phyloP scores from a whole-genome alignment of 2,329 filamentous ascomycete species.

The Trichoderma atroviride region DNA sequence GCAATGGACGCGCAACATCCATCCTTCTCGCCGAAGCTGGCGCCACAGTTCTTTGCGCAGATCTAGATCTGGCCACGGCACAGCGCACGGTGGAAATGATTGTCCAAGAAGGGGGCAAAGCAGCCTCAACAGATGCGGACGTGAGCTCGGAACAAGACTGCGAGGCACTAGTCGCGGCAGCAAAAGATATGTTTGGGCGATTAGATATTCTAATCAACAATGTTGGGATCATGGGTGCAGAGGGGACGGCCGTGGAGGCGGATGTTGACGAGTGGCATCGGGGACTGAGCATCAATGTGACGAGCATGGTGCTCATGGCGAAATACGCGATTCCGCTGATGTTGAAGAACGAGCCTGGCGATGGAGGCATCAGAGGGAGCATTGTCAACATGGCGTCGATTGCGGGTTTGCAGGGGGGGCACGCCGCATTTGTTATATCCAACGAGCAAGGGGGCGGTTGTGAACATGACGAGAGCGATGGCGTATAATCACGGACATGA shows the following conservation, averaged over 20 bases:
- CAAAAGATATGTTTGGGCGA: slow-evolving; percentile 54
- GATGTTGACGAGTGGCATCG: slow-evolving; percentile 61
- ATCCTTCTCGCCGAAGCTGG: slow-evolving; percentile 63
- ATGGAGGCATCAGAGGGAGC: slow-evolving; percentile 48
- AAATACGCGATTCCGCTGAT: slow-evolving; percentile 65
- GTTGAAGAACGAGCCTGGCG: slow-evolving; percentile 49
- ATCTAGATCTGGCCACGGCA: slow-evolving; percentile 53
- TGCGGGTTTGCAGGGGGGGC: slow-evolving; percentile 55
- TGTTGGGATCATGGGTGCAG: slow-evolving; percentile 62
- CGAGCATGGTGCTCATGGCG: slow-evolving; percentile 66
- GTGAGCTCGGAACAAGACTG: slow-evolving; percentile 60
- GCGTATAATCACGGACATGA: slow-evolving; percentile 51
- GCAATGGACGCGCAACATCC: slow-evolving; percentile 61
- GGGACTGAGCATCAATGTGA: slow-evolving; percentile 63
- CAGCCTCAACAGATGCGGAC: slow-evolving; percentile 52
- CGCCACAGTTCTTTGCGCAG: slow-evolving; percentile 60
- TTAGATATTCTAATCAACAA: slow-evolving; percentile 67
- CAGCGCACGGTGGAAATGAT: slow-evolving; percentile 58
- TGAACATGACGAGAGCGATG: slow-evolving; percentile 57
- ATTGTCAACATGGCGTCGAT: slow-evolving; percentile 67
- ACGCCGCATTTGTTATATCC: slow-evolving; percentile 51
- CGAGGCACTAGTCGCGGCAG: slow-evolving; percentile 43
- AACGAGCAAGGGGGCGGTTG: slow-evolving; percentile 51
- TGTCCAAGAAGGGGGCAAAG: slow-evolving; percentile 43
- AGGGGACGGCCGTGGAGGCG: slow-evolving; percentile 62